Evolutionary conservation across 2,329 filamentous ascomycete species (phyloP), one percentile per base, ranked within the genome.

Genomic region (Xylariaceae sp.): DNA sequence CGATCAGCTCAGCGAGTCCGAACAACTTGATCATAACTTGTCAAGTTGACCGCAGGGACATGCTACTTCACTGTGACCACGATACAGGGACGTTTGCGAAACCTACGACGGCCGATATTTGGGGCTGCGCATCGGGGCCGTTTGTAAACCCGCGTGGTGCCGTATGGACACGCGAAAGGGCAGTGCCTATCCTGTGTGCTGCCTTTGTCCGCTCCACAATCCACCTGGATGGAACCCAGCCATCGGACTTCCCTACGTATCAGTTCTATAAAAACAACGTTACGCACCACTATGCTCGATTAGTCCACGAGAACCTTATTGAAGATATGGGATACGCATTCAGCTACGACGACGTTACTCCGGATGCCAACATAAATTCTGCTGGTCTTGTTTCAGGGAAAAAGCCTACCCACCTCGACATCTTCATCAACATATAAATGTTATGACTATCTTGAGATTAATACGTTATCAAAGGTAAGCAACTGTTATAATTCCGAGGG

Each of bases 271-370:
- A 65, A 2, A 60, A 45, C 3, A 58, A 71, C 7, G 72, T 76
- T 2, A 78, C 76, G 4, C 75, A 74, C 58, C 83, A 87, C 65
- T 89, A 86, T 63, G 75, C 82, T 17, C 73, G 82, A 2, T 73
- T 87, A 11, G 78, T 88, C 1, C 86, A 88, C 69, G 71, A 78
- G 17, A 77, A 82, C 21, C 83, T 87, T 68, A 67, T 79, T 0
- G 83, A 87, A 65, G 79, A 80, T 0, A 75, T 76, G 43, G 87
- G 86, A 0, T 89, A 89, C 64, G 81, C 83, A 0, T 89, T 88
- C 65, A 76, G 86, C 0, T 89, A 88, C 60, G 87, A 89, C 63
- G 86, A 89, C 67, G 86, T 89, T 3, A 81, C 81, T 34, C 80
- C 83, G 1, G 29, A 45, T 0, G 75, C 78, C 54, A 80, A 76